Evolutionary conservation across 2,329 filamentous ascomycete genomes (phyloP), one percentile per base, ranked within the genome.

Genomic region (Chaetomium strumarium): DNA sequence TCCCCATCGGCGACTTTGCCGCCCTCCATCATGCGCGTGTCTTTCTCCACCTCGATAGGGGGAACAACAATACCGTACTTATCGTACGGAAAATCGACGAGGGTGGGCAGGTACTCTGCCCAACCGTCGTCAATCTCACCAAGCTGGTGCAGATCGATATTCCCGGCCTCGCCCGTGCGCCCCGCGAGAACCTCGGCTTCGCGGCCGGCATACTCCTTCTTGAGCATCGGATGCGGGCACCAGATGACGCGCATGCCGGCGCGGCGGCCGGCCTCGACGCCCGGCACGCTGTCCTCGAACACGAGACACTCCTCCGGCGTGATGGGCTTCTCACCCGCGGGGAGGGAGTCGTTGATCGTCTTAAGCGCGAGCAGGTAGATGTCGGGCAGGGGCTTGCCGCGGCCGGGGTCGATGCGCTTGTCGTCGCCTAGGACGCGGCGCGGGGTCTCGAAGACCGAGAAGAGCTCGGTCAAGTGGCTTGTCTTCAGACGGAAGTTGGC

Each of bases 241-340:
- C 93, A 99, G 1, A 96, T 77, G 12, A 95, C 90, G 60, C 92
- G 83, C 92, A 97, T 97, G 0, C 92, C 92, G 0, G 93, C 93
- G 59, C 93, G 81, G 49, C 93, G 77, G 5, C 90, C 93, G 2
- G 90, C 83, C 71, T 99, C 93, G 2, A 96, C 90, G 4, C 93
- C 93, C 0, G 90, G 89, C 1, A 97, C 91, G 42, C 86, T 89
- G 69, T 99, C 93, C 71, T 99, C 93, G 63, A 99, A 97, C 0
- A 97, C 93, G 14, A 99, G 76, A 66, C 93, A 97, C 70, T 97
- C 92, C 60, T 88, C 86, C 0, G 90, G 90, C 49, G 67, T 75
- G 57, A 99, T 85, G 54, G 79, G 72, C 58, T 77, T 72, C 47
- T 86, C 83, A 37, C 81, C 82, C 3, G 76, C 71, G 0, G 75